Base-by-base conservation (phyloP, 106 monocot species). In the Chionographis japonica region DNA sequence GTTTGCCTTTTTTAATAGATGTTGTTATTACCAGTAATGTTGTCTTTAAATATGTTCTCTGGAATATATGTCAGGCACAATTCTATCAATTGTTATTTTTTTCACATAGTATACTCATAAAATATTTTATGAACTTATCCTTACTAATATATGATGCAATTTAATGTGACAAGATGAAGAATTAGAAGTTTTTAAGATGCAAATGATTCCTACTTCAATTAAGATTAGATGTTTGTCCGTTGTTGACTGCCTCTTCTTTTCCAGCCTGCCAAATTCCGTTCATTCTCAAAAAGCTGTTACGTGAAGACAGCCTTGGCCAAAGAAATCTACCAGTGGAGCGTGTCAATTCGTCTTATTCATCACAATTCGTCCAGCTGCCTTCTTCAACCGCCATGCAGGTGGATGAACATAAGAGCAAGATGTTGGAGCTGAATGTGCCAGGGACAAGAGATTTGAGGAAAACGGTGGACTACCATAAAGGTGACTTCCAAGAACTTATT, bases 261-360 rank as follows among this genome's bases (percentile, higher is more conserved):
- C 18, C 61, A 71, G 71, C 71, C 19, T 52, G 71, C 42, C 71
- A 71, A 50, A 71, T 71, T 19, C 8, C 61, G 61, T 61, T 61
- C 50, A 52, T 61, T 40, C 51, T 71, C 15, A 71, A 16, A 43
- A 58, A 60, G 60, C 58, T 61, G 51, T 11, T 38, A 7, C 36
- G 27, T 52, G 15, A 52, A 12, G 50, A 52, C n/a, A 61, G 17
- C 15, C 43, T 50, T 37, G 58, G 8, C 13, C 46, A 2, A 9
- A 14, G 40, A 52, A 60, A 58, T 20, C 51, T 36, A 52, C 37
- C 50, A 11, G 18, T n/a, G 6, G 61, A 61, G 50, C 61, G 52
- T 20, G 35, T 8, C 46, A 46, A 46, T 46, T 46, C 46, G 9
- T 46, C 46, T 49, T 59, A 58, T 46, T 19, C 37, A 15, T 55